These are phyloP conservation scores for Linnemannia elongata DNA, from an alignment of 192 early-diverging fungal genomes.

Conservation along the genomic window DNA sequence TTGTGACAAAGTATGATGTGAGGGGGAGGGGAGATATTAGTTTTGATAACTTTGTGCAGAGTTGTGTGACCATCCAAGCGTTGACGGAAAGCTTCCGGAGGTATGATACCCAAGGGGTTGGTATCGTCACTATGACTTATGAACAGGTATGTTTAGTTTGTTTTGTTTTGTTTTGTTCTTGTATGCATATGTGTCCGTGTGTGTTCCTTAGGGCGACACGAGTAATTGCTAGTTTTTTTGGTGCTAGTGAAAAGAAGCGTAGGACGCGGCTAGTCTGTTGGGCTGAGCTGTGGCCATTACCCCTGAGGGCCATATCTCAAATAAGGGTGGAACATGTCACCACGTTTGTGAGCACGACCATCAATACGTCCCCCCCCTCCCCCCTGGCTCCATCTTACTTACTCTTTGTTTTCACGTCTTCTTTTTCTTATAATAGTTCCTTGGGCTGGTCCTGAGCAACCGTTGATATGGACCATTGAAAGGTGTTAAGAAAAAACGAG, in stretches of 20 bases:
- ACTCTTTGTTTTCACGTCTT: not conserved
- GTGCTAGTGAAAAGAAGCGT: not conserved
- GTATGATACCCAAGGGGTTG: conserved; percentile 67
- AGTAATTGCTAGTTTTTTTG: not conserved
- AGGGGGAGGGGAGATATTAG: conserved; percentile 58
- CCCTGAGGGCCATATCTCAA: not conserved
- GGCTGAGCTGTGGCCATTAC: not conserved
- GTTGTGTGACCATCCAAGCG: conserved; percentile 74
- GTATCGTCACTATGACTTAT: conserved; percentile 73
- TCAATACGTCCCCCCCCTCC: too few species aligned
- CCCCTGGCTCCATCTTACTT: not conserved
- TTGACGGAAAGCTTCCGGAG: conserved; percentile 72
- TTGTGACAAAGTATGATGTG: conserved; percentile 63
- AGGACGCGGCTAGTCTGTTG: not conserved
- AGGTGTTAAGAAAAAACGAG: not conserved
- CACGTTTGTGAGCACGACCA: not conserved
- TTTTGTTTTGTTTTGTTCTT: not conserved
- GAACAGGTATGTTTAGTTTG: conserved; percentile 49
- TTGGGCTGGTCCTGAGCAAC: conserved; percentile 46
- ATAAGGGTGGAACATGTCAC: not conserved
- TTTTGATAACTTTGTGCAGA: conserved; percentile 63
- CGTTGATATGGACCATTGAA: not conserved
- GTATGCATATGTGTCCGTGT: not conserved
- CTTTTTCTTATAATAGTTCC: conserved; percentile 21
- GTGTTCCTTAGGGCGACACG: not conserved